Conservation (phyloP, 306 rosid genomes). For the Vigna reflexopilosa region DNA sequence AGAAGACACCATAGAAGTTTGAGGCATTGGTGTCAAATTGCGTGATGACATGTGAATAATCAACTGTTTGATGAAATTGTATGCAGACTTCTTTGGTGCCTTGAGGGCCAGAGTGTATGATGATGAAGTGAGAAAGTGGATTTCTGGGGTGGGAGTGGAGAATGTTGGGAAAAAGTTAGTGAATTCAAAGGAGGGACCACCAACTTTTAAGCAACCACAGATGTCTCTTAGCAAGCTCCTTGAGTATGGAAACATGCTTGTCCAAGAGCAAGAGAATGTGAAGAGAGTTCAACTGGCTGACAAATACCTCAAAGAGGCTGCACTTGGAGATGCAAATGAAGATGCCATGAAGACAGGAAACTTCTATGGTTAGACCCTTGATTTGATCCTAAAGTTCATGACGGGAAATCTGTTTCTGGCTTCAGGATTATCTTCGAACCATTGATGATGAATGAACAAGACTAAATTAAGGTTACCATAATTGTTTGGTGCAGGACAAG, state of each 20-base stretch:
- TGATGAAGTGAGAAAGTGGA: conserved; percentile 76
- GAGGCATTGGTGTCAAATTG: neutral
- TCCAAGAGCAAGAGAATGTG: conserved; percentile 81
- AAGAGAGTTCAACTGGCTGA: conserved; percentile 78
- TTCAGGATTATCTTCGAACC: conserved; percentile 37
- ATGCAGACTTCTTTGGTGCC: conserved; percentile 77
- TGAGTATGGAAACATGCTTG: conserved; percentile 71
- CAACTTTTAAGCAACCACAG: conserved; percentile 67
- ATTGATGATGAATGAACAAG: conserved; percentile 36
- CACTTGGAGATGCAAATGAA: conserved; percentile 75
- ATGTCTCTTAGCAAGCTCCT: conserved; percentile 61
- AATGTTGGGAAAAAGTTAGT: conserved; percentile 66
- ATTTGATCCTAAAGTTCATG: conserved; percentile 43
- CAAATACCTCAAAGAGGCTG: conserved; percentile 73
- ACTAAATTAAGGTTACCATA: conserved; percentile 40
- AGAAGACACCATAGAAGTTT: neutral
- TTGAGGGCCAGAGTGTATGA: conserved; percentile 81
- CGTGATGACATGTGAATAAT: neutral
- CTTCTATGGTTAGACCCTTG: conserved; percentile 59
- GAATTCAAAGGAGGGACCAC: conserved; percentile 82
- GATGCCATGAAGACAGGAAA: conserved; percentile 65
- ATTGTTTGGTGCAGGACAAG: conserved; percentile 63
- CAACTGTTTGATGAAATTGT: conserved; percentile 16
- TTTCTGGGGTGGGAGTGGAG: conserved; percentile 64
- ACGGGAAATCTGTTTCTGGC: conserved; percentile 34